Evolutionary conservation across 2,329 filamentous ascomycete species (phyloP), one percentile per base, ranked within the genome.

Genomic region (Orbilia blumenaviensis): DNA sequence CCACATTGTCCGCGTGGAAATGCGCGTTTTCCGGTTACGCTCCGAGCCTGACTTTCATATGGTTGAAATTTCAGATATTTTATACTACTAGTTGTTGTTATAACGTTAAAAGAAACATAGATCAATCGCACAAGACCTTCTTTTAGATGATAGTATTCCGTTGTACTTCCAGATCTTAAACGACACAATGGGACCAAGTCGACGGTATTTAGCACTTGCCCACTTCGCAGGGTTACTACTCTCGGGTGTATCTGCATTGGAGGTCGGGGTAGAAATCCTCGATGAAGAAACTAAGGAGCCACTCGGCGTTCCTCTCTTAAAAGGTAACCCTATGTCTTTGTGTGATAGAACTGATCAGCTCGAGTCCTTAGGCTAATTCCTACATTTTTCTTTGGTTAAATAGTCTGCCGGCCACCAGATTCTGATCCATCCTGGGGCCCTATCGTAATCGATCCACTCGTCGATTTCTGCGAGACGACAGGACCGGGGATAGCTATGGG

Each of bases 331-430:
- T 16, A 21, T 12, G 27, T 41, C 16, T 27, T 34, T 2, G 3
- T 10, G 12, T 14, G 48, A 34, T 10, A 34, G 5, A 12, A n/a
- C 36, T 36, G 2, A 21, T 27, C 25, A 44, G 21, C 12, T 50
- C 25, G n/a, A 14, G n/a, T 12, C n/a, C 6, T 38, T n/a, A 14
- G 10, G 5, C 6, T 6, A 7, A 38, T n/a, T 7, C 12, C 5
- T 38, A 44, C 21, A 0, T 54, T 29, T n/a, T 2, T 12, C 3
- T 8, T 32, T 0, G 1, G 21, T n/a, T 10, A 4, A 1, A 60
- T 44, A 68, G 72, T 76, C 29, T 76, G 72, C 21, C 36, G 64
- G 32, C 62, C 72, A n/a, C 72, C 72, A 2, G 72, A 68, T 36
- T 18, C 50, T 27, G 27, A 60, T 10, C 48, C 63, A 9, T 38